These are phyloP conservation scores for Mycosphaerella arachidis DNA, from an alignment of 2,329 filamentous ascomycete species.

Conservation along the genomic window DNA sequence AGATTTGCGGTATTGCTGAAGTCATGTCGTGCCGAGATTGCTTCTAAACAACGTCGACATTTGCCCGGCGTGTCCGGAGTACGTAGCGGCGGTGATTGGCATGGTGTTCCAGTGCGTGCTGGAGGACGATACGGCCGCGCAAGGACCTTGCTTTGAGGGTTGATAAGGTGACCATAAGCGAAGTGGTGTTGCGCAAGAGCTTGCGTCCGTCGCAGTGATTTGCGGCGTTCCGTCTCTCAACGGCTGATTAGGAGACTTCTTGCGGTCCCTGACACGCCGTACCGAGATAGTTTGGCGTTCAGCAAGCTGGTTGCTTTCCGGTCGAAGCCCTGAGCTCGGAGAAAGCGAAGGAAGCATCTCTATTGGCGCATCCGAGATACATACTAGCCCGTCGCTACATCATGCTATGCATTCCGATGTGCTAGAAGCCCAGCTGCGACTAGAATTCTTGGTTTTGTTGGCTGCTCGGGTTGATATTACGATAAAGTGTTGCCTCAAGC, in stretches of 20 bases:
- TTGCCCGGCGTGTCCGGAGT: too few relatives aligned
- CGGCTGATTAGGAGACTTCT: neutral
- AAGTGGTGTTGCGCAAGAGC: neutral
- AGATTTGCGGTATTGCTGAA: too few relatives aligned
- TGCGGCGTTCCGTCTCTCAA: too few relatives aligned
- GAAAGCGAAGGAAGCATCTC: neutral
- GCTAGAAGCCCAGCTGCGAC: neutral
- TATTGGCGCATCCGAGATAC: neutral
- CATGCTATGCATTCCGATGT: neutral
- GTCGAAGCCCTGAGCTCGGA: neutral
- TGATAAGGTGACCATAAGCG: too few relatives aligned
- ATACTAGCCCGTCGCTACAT: neutral
- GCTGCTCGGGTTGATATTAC: neutral
- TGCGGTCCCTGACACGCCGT: neutral
- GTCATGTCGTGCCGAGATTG: too few relatives aligned
- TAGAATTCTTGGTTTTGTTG: neutral
- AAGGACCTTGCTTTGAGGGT: too few relatives aligned
- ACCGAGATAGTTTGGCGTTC: neutral
- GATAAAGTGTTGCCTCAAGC: neutral
- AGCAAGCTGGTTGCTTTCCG: neutral
- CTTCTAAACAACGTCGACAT: too few relatives aligned
- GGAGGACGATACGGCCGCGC: too few relatives aligned
- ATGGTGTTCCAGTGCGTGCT: too few relatives aligned
- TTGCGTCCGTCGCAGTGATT: too few relatives aligned
- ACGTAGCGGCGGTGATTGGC: too few relatives aligned